These are phyloP conservation scores for Anthoceros angustus DNA, from an alignment of 225 moss, liverwort and hornwort genomes.

Conservation along the genomic window DNA sequence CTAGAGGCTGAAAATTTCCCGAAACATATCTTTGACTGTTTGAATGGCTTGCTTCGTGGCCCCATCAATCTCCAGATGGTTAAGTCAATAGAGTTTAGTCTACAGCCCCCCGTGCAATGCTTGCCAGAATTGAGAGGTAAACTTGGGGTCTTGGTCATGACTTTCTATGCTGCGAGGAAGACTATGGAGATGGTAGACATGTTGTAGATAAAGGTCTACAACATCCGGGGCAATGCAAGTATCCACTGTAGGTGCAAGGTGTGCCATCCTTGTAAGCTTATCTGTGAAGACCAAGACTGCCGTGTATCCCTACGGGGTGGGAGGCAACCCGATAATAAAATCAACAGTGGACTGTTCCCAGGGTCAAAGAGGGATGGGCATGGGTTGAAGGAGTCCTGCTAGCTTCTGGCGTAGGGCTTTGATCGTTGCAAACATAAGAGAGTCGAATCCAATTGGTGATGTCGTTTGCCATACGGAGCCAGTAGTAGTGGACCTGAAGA, in stretches of 20 bases:
- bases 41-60: slow-evolving; percentile 1
- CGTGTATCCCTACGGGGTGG: background rate
- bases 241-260: background rate
- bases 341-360: slow-evolving; percentile 3
- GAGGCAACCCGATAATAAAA: background rate
- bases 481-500: background rate
- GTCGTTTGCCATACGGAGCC: background rate
- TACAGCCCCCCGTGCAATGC: background rate
- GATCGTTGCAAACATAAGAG: background rate
- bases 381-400: slow-evolving; percentile 1
- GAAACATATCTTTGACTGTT: slow-evolving; percentile 6
- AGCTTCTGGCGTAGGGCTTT: background rate
- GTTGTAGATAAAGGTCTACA: background rate
- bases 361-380: background rate
- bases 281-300: slow-evolving; percentile 4
- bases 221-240: background rate
- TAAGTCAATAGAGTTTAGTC: background rate
- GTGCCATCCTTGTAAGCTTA: background rate
- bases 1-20: background rate
- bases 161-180: background rate
- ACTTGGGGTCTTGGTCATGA: background rate
- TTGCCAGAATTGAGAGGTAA: background rate
- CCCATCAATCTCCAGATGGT: background rate
- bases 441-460: background rate
- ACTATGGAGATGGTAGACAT: background rate